These are phyloP conservation scores for Protomyces arabidopsidicola DNA, from an alignment of 1,139 yeast genomes.

Conservation along the genomic window DNA sequence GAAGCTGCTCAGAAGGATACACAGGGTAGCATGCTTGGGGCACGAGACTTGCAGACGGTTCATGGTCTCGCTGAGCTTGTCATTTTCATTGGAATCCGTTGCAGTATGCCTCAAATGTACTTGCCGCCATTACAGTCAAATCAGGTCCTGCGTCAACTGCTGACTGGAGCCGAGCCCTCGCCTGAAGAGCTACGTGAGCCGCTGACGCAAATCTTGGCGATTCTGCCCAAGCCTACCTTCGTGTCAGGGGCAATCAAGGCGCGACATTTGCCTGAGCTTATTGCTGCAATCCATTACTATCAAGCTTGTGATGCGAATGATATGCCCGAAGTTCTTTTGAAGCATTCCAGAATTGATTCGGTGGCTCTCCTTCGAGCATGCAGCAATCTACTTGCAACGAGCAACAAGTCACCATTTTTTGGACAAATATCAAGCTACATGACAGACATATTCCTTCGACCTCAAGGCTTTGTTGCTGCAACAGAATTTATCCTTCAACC, in stretches of 20 bases:
- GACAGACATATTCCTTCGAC: slow-evolving; percentile 7
- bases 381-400: background rate
- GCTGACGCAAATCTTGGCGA: background rate
- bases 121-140: background rate
- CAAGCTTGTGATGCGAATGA: background rate
- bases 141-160: background rate
- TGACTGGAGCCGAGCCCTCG: background rate
- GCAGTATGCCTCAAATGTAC: background rate
- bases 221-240: background rate
- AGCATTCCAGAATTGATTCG: background rate
- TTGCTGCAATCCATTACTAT: background rate
- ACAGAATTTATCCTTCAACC: slow-evolving; percentile 7
- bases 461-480: background rate
- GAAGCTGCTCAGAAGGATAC: background rate
- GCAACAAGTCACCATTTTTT: no score
- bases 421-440: background rate
- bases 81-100: background rate
- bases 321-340: background rate
- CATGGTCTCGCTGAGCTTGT: slow-evolving; percentile 5
- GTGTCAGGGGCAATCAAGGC: background rate
- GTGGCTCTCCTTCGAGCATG: background rate
- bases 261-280: background rate
- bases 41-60: slow-evolving; percentile 1
- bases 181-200: background rate
- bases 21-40: background rate